A percentile compares a stretch with the other conserved stretches of the same genome.
These are phyloP conservation scores for Casaregolazyma suthepensis DNA, from an alignment of 1,139 yeast species.

Conservation along the genomic window DNA sequence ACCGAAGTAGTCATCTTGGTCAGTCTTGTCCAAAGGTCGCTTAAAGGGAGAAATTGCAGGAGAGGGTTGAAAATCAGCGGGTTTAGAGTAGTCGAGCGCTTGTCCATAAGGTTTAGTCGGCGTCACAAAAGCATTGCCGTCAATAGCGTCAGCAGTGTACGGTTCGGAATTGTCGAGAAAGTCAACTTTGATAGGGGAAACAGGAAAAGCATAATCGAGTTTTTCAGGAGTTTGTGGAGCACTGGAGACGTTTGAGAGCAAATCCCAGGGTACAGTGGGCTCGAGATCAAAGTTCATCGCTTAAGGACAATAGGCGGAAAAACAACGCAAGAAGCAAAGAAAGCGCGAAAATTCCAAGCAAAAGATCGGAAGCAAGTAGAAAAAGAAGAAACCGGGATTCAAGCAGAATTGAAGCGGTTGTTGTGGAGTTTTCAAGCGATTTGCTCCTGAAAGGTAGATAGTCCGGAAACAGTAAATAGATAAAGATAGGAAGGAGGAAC, in stretches of 20 bases:
- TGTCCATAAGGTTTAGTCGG: neutral
- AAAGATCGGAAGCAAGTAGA: neutral
- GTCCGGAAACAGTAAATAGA: neutral
- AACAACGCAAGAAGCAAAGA: neutral
- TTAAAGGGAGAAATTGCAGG: neutral
- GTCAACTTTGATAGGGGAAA: neutral
- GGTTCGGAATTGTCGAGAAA: neutral
- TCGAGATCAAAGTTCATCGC: neutral
- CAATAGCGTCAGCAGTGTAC: neutral
- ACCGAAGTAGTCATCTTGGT: neutral
- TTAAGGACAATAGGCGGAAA: neutral
- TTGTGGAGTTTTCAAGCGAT: neutral
- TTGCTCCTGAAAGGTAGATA: neutral
- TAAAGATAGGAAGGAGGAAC: neutral
- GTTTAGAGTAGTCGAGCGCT: neutral
- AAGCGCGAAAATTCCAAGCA: neutral
- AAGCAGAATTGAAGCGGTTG: neutral
- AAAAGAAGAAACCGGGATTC: neutral
- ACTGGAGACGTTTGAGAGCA: neutral
- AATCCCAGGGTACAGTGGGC: neutral
- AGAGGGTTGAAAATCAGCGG: neutral
- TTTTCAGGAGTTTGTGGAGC: neutral
- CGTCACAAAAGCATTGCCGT: neutral
- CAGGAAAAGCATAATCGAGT: neutral
- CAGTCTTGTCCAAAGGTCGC: neutral